Evolutionary conservation across 176 grass and related monocot species (phyloP).

Genomic region (Musa beccarii): DNA sequence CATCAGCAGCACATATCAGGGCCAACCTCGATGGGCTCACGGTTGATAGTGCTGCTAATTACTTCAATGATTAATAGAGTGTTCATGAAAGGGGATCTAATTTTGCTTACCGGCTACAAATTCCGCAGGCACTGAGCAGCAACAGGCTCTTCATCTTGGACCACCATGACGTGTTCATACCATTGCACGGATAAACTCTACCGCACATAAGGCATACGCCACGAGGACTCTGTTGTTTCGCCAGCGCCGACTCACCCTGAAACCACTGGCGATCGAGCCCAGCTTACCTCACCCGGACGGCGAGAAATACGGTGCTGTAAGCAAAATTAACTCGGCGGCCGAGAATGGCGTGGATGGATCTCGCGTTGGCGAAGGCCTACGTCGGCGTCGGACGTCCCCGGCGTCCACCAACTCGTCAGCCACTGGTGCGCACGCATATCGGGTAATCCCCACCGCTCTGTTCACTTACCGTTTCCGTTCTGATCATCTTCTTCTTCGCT

Average conservation of each 20-base stretch:
- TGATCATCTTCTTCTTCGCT: background rate
- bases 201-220: slow-evolving; percentile 61
- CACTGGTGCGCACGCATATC: background rate
- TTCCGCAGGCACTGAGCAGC: slow-evolving; percentile 35
- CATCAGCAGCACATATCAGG: slow-evolving; percentile 49
- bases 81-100: background rate
- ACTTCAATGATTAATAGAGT: background rate
- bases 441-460: background rate
- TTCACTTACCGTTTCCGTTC: background rate
- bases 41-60: slow-evolving; percentile 20
- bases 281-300: slow-evolving; percentile 39
- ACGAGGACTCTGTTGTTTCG: slow-evolving; percentile 67
- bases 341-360: background rate
- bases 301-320: slow-evolving; percentile 3
- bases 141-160: slow-evolving; percentile 70
- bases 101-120: too few species aligned
- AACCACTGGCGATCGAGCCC: slow-evolving; percentile 66
- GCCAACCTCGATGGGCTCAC: slow-evolving; percentile 42
- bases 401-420: background rate
- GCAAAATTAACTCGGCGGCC: background rate
- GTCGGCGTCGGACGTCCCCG: background rate
- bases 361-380: background rate
- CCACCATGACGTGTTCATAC: slow-evolving; percentile 81
- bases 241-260: slow-evolving; percentile 33
- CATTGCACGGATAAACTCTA: slow-evolving; percentile 51